A percentile compares a stretch with the other conserved stretches of the same genome.
Evolutionary conservation across 1,284 basidiomycete species (phyloP).

Genomic region (Tremellales sp.): DNA sequence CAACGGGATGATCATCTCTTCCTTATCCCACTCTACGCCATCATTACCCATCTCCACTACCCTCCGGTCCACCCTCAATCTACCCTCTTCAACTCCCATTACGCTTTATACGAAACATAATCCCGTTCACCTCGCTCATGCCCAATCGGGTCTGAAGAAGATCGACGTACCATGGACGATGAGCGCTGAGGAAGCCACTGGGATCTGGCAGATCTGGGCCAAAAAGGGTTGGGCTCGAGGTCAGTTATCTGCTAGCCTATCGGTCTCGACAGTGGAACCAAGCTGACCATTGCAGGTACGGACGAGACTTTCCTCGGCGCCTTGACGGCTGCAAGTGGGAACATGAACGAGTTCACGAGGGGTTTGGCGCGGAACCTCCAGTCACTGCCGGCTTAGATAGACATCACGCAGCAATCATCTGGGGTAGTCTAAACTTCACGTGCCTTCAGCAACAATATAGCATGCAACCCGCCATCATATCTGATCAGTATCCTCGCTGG

Average conservation of each 20-base stretch:
- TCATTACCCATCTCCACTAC: slow-evolving; percentile 23
- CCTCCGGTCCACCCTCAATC: slow-evolving; percentile 21
- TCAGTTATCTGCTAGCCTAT: too few species aligned
- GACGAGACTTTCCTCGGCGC: slow-evolving; percentile 46
- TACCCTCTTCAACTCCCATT: slow-evolving; percentile 24
- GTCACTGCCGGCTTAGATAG: slow-evolving; percentile 6
- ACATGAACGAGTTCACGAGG: slow-evolving; percentile 24
- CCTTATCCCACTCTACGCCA: slow-evolving; percentile 33
- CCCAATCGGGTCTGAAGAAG: slow-evolving; percentile 27
- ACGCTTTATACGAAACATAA: slow-evolving; percentile 40
- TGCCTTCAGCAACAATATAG: too few species aligned
- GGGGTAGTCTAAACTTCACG: too few species aligned
- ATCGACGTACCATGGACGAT: slow-evolving; percentile 42
- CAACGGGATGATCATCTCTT: slow-evolving; percentile 23
- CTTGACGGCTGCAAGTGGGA: slow-evolving; percentile 37
- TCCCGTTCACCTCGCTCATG: slow-evolving; percentile 33
- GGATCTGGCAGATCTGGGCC: slow-evolving; percentile 44
- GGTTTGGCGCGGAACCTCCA: slow-evolving; percentile 10
- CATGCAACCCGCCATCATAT: too few species aligned
- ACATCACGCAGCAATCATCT: neutral
- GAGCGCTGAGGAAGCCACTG: slow-evolving; percentile 41
- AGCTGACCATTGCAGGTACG: neutral
- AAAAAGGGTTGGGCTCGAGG: slow-evolving; percentile 34
- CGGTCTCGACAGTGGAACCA: too few species aligned
- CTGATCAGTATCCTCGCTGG: neutral